Base-by-base conservation (phyloP, 2,329 filamentous ascomycete genomes). In the Sclerotinia borealis region DNA sequence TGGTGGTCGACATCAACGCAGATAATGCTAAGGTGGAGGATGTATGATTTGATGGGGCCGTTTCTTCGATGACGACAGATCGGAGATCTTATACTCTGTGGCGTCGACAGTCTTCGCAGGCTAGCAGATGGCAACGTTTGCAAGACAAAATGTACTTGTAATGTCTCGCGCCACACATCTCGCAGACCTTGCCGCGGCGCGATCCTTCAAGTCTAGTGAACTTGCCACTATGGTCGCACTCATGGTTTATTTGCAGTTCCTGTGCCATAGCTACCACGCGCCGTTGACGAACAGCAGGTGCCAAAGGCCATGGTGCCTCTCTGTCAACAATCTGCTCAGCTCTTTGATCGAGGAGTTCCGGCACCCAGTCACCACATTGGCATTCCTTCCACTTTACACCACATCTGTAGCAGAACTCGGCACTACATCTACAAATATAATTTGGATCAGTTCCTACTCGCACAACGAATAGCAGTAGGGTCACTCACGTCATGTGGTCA, bases 251-350 rank as follows among this genome's bases (percentile, higher is more conserved):
- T 66, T 60, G 27, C 50, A 67, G 56, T 52, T 65, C 63, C 49
- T 63, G 65, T 63, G 19, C 51, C 65, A 66, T 64, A 64, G 49
- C 61, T 25, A 64, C 58, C 25, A 66, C 65, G 25, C 64, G 61
- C 62, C 60, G 59, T 65, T 65, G 59, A 51, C 64, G 63, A 63
- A 65, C 34, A 61, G 54, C 63, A 64, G 65, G 63, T 54, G 59
- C 61, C 25, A 67, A 58, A 15, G 58, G 64, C 63, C 19, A 41
- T 64, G 27, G 31, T 39, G 64, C 64, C 55, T 69, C 65, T 65
- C 67, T 67, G 50, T 69, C 67, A 63, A 69, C 68, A 64, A 69
- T 41, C 43, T 63, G 63, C 45, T 68, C 22, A 62, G 69, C 68
- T 68, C 68, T 65, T 64, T 31, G 59, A 64, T 68, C 17, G 48